Evolutionary conservation across 495 filamentous ascomycete genomes (phyloP).

Genomic region (Aspergillus leporis): DNA sequence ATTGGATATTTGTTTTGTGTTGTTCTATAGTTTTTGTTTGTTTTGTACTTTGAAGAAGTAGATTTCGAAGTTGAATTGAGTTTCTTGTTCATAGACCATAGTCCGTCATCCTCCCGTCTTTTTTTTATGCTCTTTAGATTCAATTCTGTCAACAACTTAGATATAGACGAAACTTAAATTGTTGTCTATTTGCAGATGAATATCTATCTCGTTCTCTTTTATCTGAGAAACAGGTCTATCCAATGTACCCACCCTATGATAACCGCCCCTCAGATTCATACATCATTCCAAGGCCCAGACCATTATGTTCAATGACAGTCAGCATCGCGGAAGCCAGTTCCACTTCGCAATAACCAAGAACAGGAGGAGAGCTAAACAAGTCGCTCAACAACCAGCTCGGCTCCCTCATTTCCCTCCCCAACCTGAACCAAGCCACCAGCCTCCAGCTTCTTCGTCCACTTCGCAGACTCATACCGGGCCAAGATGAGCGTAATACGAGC

Average conservation of each 20-base stretch:
- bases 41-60: constrained; percentile 7
- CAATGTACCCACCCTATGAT: background rate
- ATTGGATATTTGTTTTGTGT: constrained; percentile 16
- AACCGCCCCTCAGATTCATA: background rate
- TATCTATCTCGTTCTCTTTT: background rate
- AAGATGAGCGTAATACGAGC: constrained; percentile 83
- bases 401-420: constrained; percentile 21
- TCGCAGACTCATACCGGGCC: constrained; percentile 78
- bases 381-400: constrained; percentile 39
- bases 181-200: background rate
- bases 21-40: background rate
- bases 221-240: background rate
- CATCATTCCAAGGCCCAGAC: background rate
- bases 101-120: background rate
- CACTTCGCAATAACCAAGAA: constrained; percentile 4
- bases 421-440: constrained; percentile 57
- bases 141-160: background rate
- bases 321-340: constrained; percentile 21
- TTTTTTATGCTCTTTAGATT: background rate
- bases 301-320: constrained; percentile 2
- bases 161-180: background rate
- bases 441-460: constrained; percentile 87
- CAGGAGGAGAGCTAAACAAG: constrained; percentile 29
- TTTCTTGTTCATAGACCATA: background rate
- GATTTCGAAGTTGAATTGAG: constrained; percentile 6